A percentile compares a stretch with the other conserved stretches of the same genome.
Conservation (phyloP, 129 eudicot species). For the Flaveria bidentis region DNA sequence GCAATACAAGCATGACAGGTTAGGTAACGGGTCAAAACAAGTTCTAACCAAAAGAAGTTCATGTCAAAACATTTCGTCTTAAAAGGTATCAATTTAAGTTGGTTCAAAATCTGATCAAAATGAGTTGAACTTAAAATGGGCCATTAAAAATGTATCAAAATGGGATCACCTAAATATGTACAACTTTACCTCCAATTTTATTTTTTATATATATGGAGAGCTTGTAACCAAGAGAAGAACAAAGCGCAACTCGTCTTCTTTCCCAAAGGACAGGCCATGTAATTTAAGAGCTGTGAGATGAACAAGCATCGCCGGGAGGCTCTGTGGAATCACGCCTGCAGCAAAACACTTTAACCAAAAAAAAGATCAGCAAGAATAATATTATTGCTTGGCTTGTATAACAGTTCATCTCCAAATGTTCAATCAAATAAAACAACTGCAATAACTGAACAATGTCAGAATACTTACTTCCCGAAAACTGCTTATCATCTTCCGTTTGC, state of each 20-base stretch:
- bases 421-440: conserved; percentile 24
- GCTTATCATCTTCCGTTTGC: conserved; percentile 21
- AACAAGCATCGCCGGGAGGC: conserved; percentile 6
- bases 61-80: no score
- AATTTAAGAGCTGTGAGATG: conserved; percentile 18
- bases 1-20: no score
- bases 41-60: no score
- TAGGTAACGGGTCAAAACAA: no score
- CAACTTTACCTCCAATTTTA: conserved; percentile 7
- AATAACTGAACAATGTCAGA: conserved; percentile 23
- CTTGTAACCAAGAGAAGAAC: conserved; percentile 23
- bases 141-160: no score
- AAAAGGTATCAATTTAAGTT: no score
- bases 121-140: no score
- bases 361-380: neutral
- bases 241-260: conserved; percentile 19
- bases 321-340: conserved; percentile 25
- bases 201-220: conserved; percentile 16
- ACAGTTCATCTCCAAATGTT: conserved; percentile 23
- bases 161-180: neutral
- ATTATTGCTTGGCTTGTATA: neutral
- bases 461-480: conserved; percentile 20
- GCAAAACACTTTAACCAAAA: conserved; percentile 33
- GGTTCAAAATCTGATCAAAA: no score
- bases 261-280: conserved; percentile 19